A percentile compares a stretch with the other conserved stretches of the same genome.
Conservation (phyloP, 148 eudicot genomes). For the Arbutus unedo region DNA sequence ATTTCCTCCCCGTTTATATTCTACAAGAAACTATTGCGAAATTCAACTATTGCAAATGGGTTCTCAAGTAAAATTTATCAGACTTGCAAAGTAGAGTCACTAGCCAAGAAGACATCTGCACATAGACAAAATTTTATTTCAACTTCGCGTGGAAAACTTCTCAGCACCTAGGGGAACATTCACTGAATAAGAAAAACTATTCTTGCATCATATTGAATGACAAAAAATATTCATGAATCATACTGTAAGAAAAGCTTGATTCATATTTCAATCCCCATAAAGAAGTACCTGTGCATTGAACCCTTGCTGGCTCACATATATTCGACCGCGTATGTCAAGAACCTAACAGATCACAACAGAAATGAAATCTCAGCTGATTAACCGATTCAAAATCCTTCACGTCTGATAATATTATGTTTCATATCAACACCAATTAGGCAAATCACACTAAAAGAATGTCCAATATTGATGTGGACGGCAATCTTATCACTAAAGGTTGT, state of each 20-base stretch:
- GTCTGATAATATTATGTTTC: neutral
- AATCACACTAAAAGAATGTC: neutral
- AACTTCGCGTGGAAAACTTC: constrained; percentile 5
- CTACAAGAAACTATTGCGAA: neutral
- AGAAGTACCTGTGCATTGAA: constrained; percentile 86
- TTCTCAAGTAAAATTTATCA: neutral
- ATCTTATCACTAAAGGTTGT: neutral
- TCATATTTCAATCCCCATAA: neutral
- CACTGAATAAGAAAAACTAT: neutral
- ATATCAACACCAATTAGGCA: constrained; percentile 6
- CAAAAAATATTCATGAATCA: neutral
- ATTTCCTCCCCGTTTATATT: neutral
- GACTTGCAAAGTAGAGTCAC: neutral
- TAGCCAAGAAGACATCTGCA: constrained; percentile 9
- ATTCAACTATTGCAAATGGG: neutral
- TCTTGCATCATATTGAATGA: neutral
- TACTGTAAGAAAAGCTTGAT: neutral
- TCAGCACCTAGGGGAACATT: neutral
- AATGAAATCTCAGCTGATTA: constrained; percentile 12
- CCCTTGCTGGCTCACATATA: constrained; percentile 90
- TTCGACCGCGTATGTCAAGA: constrained; percentile 80
- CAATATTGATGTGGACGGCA: neutral
- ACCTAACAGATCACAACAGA: constrained; percentile 41
- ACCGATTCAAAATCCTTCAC: neutral
- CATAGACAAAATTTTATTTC: neutral